These are phyloP conservation scores for Mycena chlorophos DNA, from an alignment of 768 basidiomycete species.

Conservation along the genomic window DNA sequence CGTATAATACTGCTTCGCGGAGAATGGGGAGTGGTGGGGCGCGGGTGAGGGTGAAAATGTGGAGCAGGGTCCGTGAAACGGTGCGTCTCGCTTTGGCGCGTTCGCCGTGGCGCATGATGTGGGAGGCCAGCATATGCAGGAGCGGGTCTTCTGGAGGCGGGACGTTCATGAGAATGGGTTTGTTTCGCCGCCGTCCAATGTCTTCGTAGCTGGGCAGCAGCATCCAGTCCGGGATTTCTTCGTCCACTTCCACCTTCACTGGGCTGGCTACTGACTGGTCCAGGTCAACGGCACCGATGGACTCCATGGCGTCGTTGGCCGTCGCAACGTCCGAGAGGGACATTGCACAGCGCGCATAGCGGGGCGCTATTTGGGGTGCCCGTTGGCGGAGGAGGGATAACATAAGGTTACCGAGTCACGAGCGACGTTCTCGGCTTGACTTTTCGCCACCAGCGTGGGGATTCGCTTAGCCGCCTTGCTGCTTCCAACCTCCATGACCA, in stretches of 20 bases:
- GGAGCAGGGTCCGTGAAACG: slow-evolving; percentile 62
- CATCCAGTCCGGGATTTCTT: slow-evolving; percentile 8
- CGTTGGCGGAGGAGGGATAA: neutral
- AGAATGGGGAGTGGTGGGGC: slow-evolving; percentile 80
- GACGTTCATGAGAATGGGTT: slow-evolving; percentile 45
- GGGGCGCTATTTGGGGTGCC: neutral
- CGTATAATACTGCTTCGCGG: slow-evolving; percentile 64
- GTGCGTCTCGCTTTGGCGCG: slow-evolving; percentile 58
- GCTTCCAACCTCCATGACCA: slow-evolving; percentile 11
- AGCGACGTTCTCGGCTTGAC: neutral
- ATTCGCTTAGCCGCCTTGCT: neutral
- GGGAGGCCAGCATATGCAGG: slow-evolving; percentile 63
- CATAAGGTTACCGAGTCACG: neutral
- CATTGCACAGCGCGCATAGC: neutral
- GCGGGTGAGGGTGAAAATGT: slow-evolving; percentile 73
- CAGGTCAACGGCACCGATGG: slow-evolving; percentile 16
- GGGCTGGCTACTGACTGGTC: neutral
- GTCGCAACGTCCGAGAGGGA: slow-evolving; percentile 1
- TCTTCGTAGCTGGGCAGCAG: slow-evolving; percentile 3
- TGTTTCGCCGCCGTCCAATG: slow-evolving; percentile 5
- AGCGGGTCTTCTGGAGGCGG: slow-evolving; percentile 78
- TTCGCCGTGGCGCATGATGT: slow-evolving; percentile 64
- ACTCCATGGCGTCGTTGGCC: slow-evolving; percentile 17
- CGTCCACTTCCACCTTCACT: neutral
- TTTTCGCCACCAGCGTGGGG: neutral